phyloP scores from a whole-genome alignment of 2,329 filamentous ascomycete species.

The Geosmithia putterillii region DNA sequence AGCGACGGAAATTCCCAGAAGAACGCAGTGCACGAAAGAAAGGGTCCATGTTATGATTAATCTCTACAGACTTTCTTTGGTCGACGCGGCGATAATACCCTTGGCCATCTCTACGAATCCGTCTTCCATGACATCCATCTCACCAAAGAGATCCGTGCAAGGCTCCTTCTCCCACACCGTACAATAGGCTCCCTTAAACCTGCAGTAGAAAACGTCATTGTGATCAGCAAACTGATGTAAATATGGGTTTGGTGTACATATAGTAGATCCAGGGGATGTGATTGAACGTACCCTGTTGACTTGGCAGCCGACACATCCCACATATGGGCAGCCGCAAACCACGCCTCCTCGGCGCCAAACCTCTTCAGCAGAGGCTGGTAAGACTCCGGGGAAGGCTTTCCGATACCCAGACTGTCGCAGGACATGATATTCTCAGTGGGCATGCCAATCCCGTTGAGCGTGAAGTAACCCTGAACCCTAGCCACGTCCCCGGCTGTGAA shows the following conservation, averaged over 20 bases:
- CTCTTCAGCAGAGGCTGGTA: constrained; percentile 30
- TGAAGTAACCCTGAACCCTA: constrained; percentile 39
- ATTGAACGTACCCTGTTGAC: constrained; percentile 22
- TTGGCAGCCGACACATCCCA: constrained; percentile 45
- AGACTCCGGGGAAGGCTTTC: constrained; percentile 34
- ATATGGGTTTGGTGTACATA: background rate
- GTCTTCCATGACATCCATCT: constrained; percentile 37
- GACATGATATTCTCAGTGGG: constrained; percentile 35
- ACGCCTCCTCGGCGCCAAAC: constrained; percentile 27
- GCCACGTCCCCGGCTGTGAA: constrained; percentile 37
- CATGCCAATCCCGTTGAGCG: constrained; percentile 33
- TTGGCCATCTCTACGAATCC: constrained; percentile 34
- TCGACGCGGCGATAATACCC: constrained; percentile 15
- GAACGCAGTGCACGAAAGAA: background rate
- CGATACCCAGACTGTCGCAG: constrained; percentile 33
- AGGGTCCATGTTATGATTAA: no score
- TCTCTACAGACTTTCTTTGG: background rate
- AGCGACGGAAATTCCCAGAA: background rate
- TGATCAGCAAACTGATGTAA: background rate
- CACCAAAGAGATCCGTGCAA: constrained; percentile 34
- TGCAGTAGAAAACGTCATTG: constrained; percentile 7
- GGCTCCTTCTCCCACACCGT: constrained; percentile 38
- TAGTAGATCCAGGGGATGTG: background rate
- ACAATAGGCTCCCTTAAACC: constrained; percentile 39
- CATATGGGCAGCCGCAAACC: constrained; percentile 48